These are phyloP conservation scores for Avena sativa DNA, from an alignment of 176 grass and related monocot genomes.

Conservation along the genomic window DNA sequence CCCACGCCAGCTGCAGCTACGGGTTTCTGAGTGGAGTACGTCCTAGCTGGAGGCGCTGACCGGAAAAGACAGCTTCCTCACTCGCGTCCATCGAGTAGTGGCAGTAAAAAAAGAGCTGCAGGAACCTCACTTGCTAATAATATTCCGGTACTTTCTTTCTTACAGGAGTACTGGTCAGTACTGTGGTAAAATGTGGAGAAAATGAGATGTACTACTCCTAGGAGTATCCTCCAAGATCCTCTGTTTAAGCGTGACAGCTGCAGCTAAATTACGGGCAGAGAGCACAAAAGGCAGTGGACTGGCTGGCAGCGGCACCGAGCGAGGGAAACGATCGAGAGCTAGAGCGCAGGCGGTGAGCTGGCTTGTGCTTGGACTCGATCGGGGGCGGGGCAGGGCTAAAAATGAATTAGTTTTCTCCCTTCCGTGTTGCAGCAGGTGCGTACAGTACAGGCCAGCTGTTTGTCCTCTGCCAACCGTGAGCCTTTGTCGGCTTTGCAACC, in stretches of 20 bases:
- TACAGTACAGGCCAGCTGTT: not conserved
- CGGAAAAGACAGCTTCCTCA: not conserved
- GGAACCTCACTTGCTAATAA: too few relatives aligned
- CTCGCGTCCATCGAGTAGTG: not conserved
- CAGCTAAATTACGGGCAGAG: too few relatives aligned
- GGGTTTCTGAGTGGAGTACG: not conserved
- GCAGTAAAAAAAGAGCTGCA: too few relatives aligned
- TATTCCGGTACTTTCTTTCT: too few relatives aligned
- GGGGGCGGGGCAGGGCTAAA: not conserved
- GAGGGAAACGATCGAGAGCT: not conserved
- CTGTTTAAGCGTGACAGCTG: too few relatives aligned
- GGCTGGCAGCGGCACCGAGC: too few relatives aligned
- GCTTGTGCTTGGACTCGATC: not conserved
- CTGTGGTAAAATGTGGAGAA: too few relatives aligned
- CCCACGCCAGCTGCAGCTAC: too few relatives aligned
- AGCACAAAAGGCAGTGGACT: too few relatives aligned
- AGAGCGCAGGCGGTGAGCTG: not conserved
- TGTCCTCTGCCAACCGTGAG: not conserved
- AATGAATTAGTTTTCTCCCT: not conserved
- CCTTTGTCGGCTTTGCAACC: not conserved
- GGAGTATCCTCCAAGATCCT: too few relatives aligned
- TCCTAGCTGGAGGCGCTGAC: constrained; percentile 36
- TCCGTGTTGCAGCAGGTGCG: not conserved
- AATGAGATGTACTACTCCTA: too few relatives aligned
- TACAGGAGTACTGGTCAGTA: too few relatives aligned